Evolutionary conservation across 306 rosid genomes (phyloP).

Genomic region (Malus asiatica): DNA sequence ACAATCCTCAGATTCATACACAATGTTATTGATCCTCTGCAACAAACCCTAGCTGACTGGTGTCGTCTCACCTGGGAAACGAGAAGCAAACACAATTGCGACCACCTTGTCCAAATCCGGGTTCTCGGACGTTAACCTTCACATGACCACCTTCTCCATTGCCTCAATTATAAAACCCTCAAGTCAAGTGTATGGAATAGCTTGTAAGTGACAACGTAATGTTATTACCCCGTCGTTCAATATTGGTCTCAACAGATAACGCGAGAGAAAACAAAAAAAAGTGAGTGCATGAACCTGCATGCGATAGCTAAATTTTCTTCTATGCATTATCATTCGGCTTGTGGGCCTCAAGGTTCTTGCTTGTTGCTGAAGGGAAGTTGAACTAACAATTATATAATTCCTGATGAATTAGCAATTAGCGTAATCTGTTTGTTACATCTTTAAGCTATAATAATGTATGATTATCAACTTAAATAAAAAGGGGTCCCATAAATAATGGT

Average conservation of each 20-base stretch:
- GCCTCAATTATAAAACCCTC: slow-evolving; percentile 52
- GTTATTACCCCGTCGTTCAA: neutral
- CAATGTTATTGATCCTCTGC: slow-evolving; percentile 62
- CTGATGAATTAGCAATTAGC: neutral
- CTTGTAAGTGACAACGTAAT: slow-evolving; percentile 33
- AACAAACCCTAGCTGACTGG: slow-evolving; percentile 60
- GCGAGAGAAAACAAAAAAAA: neutral
- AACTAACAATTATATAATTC: neutral
- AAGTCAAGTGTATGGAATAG: slow-evolving; percentile 60
- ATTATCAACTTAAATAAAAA: neutral
- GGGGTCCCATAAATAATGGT: neutral
- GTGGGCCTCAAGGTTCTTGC: neutral
- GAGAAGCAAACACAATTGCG: slow-evolving; percentile 9
- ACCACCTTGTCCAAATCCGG: slow-evolving; percentile 45
- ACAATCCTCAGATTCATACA: slow-evolving; percentile 51
- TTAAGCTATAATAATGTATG: neutral
- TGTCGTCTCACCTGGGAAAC: slow-evolving; percentile 74
- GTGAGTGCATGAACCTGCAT: neutral
- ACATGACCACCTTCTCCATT: slow-evolving; percentile 35
- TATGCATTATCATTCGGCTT: neutral
- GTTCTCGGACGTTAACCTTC: slow-evolving; percentile 56
- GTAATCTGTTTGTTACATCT: neutral
- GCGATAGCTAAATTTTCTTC: neutral
- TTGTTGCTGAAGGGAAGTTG: neutral
- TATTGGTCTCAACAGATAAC: neutral